Base-by-base conservation (phyloP, 2,329 filamentous ascomycete genomes). In the Hymenoscyphus infarciens region DNA sequence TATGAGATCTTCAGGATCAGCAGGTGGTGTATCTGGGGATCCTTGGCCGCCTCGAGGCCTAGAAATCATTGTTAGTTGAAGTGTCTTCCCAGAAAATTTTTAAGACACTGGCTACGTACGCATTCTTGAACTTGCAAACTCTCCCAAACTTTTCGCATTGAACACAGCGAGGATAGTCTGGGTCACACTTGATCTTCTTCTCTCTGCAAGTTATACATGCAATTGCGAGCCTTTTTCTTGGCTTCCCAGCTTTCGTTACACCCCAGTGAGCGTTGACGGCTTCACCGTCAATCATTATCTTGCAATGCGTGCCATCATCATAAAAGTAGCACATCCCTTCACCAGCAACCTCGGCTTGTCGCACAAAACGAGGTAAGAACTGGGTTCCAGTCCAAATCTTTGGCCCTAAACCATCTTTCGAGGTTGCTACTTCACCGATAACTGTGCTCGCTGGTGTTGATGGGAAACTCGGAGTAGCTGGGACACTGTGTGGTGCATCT, bases 171-270 rank as follows among this genome's bases (percentile, higher is more conserved):
- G 90, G 90, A 67, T 86, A 89, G 70, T 93, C 92, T 1, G 92
- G 93, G 68, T 97, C 92, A 73, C 93, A 97, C 76, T 96, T 97
- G 78, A 97, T 96, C 81, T 97, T 97, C 85, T 97, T 97, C 78
- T 97, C 92, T 58, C 93, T 86, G 75, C 93, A 97, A 13, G 92
- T 95, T 63, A 96, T 83, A 73, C 93, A 97, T n/a, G 92, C 92
- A 74, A 96, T 92, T 27, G 93, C 92, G 62, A 97, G 81, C 62
- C 93, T 84, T 78, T 97, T 97, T 68, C 93, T 86, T 56, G 93
- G 92, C 78, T 96, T 97, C 15, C 93, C 93, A 1, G 93, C 92
- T 77, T 97, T 97, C 39, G 93, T 97, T 10, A 96, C 87, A 16
- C 93, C 92, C 93, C 93, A 97, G 68, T 91, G 90, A 1, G 92